phyloP scores from a whole-genome alignment of 1,139 yeast genomes.

The Candida neerlandica region DNA sequence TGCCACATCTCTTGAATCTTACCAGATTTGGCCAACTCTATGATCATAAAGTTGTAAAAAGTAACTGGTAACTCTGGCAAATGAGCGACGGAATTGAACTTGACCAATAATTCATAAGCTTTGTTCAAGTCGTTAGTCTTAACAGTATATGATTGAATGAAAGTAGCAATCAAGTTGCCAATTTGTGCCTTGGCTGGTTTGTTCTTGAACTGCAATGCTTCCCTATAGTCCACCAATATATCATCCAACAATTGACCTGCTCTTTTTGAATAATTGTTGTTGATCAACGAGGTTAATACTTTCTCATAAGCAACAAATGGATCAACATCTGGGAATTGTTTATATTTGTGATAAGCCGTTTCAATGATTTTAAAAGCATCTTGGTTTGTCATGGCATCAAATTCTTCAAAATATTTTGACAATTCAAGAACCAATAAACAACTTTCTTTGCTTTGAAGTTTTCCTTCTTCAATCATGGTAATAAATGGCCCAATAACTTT shows the following conservation, averaged over 20 bases:
- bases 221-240: slow-evolving; percentile 35
- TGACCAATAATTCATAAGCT: slow-evolving; percentile 30
- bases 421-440: slow-evolving; percentile 20
- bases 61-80: slow-evolving; percentile 41
- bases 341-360: slow-evolving; percentile 28
- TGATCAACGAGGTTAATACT: slow-evolving; percentile 53
- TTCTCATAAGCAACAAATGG: slow-evolving; percentile 54
- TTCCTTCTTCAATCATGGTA: slow-evolving; percentile 4
- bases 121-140: slow-evolving; percentile 21
- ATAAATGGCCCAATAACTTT: slow-evolving; percentile 21
- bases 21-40: slow-evolving; percentile 22
- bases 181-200: slow-evolving; percentile 27
- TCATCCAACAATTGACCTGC: slow-evolving; percentile 61
- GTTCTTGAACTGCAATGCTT: slow-evolving; percentile 16
- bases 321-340: slow-evolving; percentile 21
- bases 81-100: slow-evolving; percentile 35
- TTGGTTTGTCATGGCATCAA: slow-evolving; percentile 19
- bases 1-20: slow-evolving; percentile 31
- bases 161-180: slow-evolving; percentile 35
- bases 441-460: slow-evolving; percentile 4
- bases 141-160: slow-evolving; percentile 29
- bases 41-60: slow-evolving; percentile 36
- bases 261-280: slow-evolving; percentile 47
- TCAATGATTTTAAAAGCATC: slow-evolving; percentile 31
- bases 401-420: slow-evolving; percentile 24